Evolutionary conservation across 805 yeast species (phyloP), one percentile per base, ranked within the genome.

Genomic region (Saccharomyces kudriavzevii): DNA sequence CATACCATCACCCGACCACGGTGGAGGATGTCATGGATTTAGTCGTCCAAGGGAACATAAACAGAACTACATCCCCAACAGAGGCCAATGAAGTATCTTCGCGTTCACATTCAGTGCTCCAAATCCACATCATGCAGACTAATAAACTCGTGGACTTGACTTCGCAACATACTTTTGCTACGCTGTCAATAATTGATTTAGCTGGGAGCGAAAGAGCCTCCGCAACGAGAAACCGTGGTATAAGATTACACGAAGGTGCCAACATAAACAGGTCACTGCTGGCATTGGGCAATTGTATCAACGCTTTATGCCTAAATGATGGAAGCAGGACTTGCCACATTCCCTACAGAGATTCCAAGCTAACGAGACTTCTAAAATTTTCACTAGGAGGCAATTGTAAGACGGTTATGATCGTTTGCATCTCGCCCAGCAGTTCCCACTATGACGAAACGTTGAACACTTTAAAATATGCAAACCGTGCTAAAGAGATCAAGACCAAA

Each of bases 201-300:
- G 98, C 98, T 0, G 98, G 98, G 4, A 87, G 96, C 69, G 98
- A 92, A 71, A 75, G 98, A 45, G 98, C 98, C 0, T 83, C 94
- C 0, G 86, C 94, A 0, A 90, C 98, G 0, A 82, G 80, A 59
- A 92, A 92, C 67, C 70, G 89, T 48, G 98, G 98, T 0, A 80
- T 77, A 29, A 72, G 96, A 49, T 75, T 92, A 13, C 80, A 81
- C 53, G 98, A 92, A 68, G 97, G 98, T 27, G 98, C 97, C 13
- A 89, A 89, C 67, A 92, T 92, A 65, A 92, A 92, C 72, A 82
- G 84, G 66, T 89, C 97, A 0, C 73, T 92, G 47, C 70, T 92
- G 49, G 96, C 98, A 0, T 75, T 92, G 48, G 98, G 97, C 0
- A 91, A 90, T 64, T 92, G 97, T 69, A 91, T 92, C 57, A 90